These are phyloP conservation scores for Cladosporium velox DNA, from an alignment of 2,329 filamentous ascomycete genomes.

Conservation along the genomic window DNA sequence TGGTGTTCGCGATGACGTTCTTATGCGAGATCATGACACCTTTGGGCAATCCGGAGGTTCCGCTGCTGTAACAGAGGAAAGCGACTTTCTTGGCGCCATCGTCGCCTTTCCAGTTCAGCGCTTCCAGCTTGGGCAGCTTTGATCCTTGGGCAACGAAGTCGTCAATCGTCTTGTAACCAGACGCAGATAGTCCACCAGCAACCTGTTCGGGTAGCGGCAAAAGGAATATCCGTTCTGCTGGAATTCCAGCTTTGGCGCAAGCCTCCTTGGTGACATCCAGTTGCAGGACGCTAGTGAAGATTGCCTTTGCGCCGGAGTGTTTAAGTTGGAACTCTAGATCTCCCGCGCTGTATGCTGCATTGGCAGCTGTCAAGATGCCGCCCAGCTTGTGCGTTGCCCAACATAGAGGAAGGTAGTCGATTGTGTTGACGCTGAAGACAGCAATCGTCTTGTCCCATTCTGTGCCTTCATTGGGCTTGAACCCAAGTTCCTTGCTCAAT, in stretches of 20 bases:
- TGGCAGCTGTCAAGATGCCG: slow-evolving; percentile 74
- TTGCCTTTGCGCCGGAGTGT: slow-evolving; percentile 66
- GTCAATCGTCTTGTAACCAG: slow-evolving; percentile 64
- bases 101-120: slow-evolving; percentile 62
- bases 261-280: slow-evolving; percentile 66
- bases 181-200: slow-evolving; percentile 50
- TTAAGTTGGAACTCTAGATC: slow-evolving; percentile 74
- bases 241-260: slow-evolving; percentile 63
- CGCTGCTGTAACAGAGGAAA: slow-evolving; percentile 78
- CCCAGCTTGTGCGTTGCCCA: slow-evolving; percentile 74
- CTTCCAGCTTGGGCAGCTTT: slow-evolving; percentile 54
- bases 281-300: slow-evolving; percentile 72
- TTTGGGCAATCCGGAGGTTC: slow-evolving; percentile 72
- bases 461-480: slow-evolving; percentile 67
- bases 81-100: slow-evolving; percentile 69
- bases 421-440: slow-evolving; percentile 80
- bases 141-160: slow-evolving; percentile 65
- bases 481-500: slow-evolving; percentile 70
- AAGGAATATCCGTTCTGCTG: slow-evolving; percentile 66
- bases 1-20: slow-evolving; percentile 75
- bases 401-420: slow-evolving; percentile 72
- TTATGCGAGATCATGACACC: slow-evolving; percentile 79
- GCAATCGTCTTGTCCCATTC: slow-evolving; percentile 82
- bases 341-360: slow-evolving; percentile 68
- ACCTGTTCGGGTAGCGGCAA: slow-evolving; percentile 64